Percentiles rank a stretch among this genome's conserved stretches.
Evolutionary conservation across 2,329 filamentous ascomycete genomes (phyloP).

Genomic region (Cladobotryum protrusum): DNA sequence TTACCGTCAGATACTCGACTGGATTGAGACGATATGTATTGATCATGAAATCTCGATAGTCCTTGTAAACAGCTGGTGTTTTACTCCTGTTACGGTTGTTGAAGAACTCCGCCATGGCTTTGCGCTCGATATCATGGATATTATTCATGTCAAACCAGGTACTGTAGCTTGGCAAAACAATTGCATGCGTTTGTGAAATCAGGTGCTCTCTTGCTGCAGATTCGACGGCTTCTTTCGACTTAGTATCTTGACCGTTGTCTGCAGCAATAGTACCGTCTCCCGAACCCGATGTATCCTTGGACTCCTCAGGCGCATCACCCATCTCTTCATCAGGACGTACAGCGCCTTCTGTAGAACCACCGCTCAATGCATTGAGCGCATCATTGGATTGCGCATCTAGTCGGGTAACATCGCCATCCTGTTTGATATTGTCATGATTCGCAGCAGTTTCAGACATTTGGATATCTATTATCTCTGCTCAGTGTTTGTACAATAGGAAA

Average conservation of each 20-base stretch:
- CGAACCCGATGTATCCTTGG: constrained; percentile 41
- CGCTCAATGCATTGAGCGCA: constrained; percentile 62
- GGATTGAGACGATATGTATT: constrained; percentile 98
- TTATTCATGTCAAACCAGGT: constrained; percentile 98
- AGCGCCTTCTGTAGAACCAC: constrained; percentile 49
- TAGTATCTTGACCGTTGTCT: constrained; percentile 48
- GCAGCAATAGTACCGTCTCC: constrained; percentile 44
- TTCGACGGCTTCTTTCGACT: constrained; percentile 77
- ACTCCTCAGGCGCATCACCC: constrained; percentile 56
- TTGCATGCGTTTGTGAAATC: constrained; percentile 87
- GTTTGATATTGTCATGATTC: constrained; percentile 48
- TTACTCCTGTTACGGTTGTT: constrained; percentile 98
- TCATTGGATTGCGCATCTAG: constrained; percentile 52
- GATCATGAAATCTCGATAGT: constrained; percentile 99
- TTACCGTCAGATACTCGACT: constrained; percentile 92
- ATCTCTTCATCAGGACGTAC: constrained; percentile 72
- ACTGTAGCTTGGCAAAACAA: constrained; percentile 94
- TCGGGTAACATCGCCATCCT: constrained; percentile 54
- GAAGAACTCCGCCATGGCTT: constrained; percentile 96
- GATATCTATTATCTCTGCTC: constrained; percentile 42
- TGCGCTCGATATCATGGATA: constrained; percentile 86
- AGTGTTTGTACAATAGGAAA: not conserved
- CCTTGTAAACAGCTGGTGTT: constrained; percentile 93
- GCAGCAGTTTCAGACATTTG: constrained; percentile 52
- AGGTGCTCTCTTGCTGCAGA: constrained; percentile 86